phyloP scores from a whole-genome alignment of 2,329 filamentous ascomycete species.

The Rugonectria rugulosa region DNA sequence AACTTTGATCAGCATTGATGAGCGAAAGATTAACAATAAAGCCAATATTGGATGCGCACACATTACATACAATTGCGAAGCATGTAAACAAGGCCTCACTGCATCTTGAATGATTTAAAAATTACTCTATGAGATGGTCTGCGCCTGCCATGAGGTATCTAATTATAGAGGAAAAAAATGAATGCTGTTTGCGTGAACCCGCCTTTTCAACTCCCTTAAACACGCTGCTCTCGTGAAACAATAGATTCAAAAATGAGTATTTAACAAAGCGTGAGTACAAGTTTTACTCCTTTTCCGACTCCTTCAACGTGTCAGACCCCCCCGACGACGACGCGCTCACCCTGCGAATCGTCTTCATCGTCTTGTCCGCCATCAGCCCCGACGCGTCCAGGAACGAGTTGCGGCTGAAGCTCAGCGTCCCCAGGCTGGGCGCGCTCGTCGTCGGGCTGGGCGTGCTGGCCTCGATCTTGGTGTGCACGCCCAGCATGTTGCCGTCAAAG shows the following conservation, averaged over 20 bases:
- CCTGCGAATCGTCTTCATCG: constrained; percentile 36
- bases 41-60: too few relatives aligned
- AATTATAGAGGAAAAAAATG: constrained; percentile 19
- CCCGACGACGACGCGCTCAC: constrained; percentile 37
- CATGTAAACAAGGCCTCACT: neutral
- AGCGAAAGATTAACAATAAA: too few relatives aligned
- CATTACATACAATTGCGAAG: neutral
- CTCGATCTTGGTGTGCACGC: constrained; percentile 39
- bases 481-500: constrained; percentile 33
- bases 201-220: constrained; percentile 7
- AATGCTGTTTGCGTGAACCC: constrained; percentile 11
- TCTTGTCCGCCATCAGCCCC: constrained; percentile 25
- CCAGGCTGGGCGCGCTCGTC: constrained; percentile 27
- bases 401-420: constrained; percentile 37
- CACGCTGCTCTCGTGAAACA: too few relatives aligned
- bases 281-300: neutral
- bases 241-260: neutral
- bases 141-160: constrained; percentile 31
- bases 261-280: neutral
- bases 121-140: constrained; percentile 36
- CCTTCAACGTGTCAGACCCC: constrained; percentile 20
- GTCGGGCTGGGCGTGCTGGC: constrained; percentile 34
- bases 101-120: constrained; percentile 7
- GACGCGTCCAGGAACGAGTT: constrained; percentile 36
- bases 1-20: too few relatives aligned